Percentiles rank a stretch among this genome's conserved stretches.
Evolutionary conservation across 345 rosid genomes (phyloP).

Genomic region (Eucalyptus microcorys): DNA sequence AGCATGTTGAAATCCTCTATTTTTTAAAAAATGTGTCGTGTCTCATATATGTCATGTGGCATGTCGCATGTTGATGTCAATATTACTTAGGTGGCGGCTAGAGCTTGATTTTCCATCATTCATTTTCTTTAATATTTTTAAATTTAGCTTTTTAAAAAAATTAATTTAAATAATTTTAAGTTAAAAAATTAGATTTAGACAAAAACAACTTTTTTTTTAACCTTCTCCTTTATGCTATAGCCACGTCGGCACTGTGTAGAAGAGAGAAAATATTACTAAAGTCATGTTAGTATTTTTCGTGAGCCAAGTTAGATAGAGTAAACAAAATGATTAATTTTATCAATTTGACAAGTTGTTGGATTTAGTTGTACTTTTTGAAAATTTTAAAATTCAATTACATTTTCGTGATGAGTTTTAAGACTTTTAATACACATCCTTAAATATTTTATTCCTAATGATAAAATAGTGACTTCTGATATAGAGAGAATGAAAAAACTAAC

Average conservation of each 20-base stretch:
- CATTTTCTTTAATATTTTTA: no score
- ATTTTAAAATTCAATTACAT: no score
- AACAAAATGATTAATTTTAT: neutral
- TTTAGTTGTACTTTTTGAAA: no score
- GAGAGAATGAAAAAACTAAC: neutral
- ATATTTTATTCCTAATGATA: neutral
- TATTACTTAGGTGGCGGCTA: neutral
- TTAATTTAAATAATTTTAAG: no score
- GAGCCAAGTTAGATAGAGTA: neutral
- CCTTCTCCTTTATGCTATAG: neutral
- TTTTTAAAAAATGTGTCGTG: no score
- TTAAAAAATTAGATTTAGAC: neutral
- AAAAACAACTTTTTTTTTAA: no score
- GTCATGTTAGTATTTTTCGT: no score
- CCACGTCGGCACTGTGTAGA: neutral
- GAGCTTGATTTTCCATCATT: neutral
- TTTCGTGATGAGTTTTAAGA: neutral
- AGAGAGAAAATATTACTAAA: neutral
- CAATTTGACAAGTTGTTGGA: neutral
- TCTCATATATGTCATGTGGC: no score
- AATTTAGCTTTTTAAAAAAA: no score
- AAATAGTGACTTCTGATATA: neutral
- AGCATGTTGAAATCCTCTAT: no score
- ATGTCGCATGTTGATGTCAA: rapidly evolving
- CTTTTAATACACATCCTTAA: neutral